Evolutionary conservation across 345 rosid species (phyloP), one percentile per base, ranked within the genome.

Genomic region (Viola odorata): DNA sequence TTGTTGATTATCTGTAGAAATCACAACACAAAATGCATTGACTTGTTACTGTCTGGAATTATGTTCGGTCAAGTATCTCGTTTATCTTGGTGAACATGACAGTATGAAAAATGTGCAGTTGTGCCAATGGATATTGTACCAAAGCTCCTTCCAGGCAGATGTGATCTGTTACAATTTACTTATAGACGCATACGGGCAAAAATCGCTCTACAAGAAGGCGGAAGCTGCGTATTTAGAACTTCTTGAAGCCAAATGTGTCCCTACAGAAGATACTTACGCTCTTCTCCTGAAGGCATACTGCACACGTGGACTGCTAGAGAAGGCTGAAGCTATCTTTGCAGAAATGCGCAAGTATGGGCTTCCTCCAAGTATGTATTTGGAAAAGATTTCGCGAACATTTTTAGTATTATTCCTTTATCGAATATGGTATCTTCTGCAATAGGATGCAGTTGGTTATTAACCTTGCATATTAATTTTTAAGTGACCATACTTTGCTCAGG

Each of bases 241-340:
- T 75, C 73, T 81, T 57, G 89, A 86, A 62, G 82, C 92, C 11
- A 84, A 78, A 54, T 89, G 96, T 37, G 71, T 87, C 49, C 98
- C 96, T 48, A 91, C 91, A 0, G 96, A 91, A 71, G 91, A 89
- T 56, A 91, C 98, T 50, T 91, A 89, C 50, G 95, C 95, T 11
- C 85, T 85, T 76, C 98, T 91, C 63, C 40, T 91, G 14, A 91
- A 81, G 64, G 85, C 91, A 17, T 91, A 85, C 64, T 89, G 95
- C 81, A 75, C 48, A 48, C 71, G 76, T 10, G 85, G 96, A 50
- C 61, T 77, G 57, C 73, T 65, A 41, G 83, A 73, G 61, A 89
- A 87, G 75, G 89, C 92, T 41, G 92, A 85, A 69, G 91, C 89
- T 12, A 83, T 85, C 58, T 78, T 87, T 74, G 57, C 84, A 0